Evolutionary conservation across 306 rosid genomes (phyloP), one percentile per base, ranked within the genome.

Genomic region (Sesbania bispinosa): DNA sequence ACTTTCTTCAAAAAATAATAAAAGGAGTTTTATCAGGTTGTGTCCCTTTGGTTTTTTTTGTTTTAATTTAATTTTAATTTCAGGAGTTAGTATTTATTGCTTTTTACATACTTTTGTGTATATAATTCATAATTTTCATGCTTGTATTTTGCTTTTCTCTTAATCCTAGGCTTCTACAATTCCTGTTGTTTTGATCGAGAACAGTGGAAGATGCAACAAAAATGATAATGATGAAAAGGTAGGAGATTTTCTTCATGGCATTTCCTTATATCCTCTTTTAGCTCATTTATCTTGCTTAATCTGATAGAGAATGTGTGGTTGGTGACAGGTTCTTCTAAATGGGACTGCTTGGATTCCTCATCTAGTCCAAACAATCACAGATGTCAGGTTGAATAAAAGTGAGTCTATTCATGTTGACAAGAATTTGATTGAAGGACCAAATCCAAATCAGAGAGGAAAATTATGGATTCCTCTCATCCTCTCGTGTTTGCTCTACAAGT

Each of bases 161-260:
- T 43, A 42, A 45, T 71, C 59, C 16, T 69, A 94, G 99, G 97
- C 71, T 60, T 67, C 73, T 29, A 13, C 75, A 1, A 79, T 91
- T 81, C 96, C 97, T 20, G 88, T 89, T 78, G 96, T 89, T 75
- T 87, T 91, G 85, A 92, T 86, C 27, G 99, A 94, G 85, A 94
- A 94, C 88, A 91, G 99, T 67, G 99, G 89, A 41, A 86, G 95
- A 81, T 94, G 99, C 83, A 86, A 82, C 80, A 91, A 87, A 83
- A 91, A 91, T 63, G 97, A 86, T 6, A 77, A 39, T 29, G 96
- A 91, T 19, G 99, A 94, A 78, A 91, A 89, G 99, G 99, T 94
- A 50, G 50, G 82, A 78, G 50, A 30, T 55, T 79, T 77, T 27
- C 42, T 54, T 71, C 7, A 4, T 66, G 33, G 26, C 21, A 39